phyloP scores from a whole-genome alignment of 1,139 yeast genomes.

The Saccharomyces pastorianus region DNA sequence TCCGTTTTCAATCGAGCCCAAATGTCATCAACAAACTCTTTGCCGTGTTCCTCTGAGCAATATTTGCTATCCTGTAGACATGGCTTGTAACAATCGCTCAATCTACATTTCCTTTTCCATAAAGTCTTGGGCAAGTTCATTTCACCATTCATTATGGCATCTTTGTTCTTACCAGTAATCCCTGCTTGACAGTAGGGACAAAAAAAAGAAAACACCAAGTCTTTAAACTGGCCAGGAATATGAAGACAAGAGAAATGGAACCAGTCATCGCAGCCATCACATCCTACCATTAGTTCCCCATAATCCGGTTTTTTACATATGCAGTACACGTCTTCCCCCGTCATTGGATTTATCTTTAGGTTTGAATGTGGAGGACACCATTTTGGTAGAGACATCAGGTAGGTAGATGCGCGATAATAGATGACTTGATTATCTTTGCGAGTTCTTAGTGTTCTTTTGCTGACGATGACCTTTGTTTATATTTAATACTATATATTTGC shows the following conservation, averaged over 20 bases:
- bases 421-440: too few species aligned
- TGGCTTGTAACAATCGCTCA: conserved; percentile 52
- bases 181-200: conserved; percentile 68
- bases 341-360: conserved; percentile 21
- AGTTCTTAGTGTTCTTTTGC: not conserved
- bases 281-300: conserved; percentile 81
- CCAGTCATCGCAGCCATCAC: conserved; percentile 97
- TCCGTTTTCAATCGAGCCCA: conserved; percentile 18
- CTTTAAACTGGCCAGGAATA: conserved; percentile 45
- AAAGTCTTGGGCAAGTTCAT: conserved; percentile 34
- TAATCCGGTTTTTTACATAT: conserved; percentile 71
- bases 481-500: not conserved
- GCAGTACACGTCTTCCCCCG: conserved; percentile 63
- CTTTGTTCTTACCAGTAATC: conserved; percentile 32
- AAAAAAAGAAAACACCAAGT: conserved; percentile 55
- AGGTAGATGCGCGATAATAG: not conserved
- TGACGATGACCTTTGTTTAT: not conserved
- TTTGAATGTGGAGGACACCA: conserved; percentile 30
- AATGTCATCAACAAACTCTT: conserved; percentile 40
- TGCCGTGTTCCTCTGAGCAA: conserved; percentile 69
- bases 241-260: conserved; percentile 76
- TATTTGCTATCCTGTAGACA: conserved; percentile 53
- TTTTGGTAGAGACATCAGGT: conserved; percentile 14
- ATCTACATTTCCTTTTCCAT: conserved; percentile 74
- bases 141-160: conserved; percentile 6